These are phyloP conservation scores for Favolaschia claudopus DNA, from an alignment of 768 basidiomycete genomes.

Conservation along the genomic window DNA sequence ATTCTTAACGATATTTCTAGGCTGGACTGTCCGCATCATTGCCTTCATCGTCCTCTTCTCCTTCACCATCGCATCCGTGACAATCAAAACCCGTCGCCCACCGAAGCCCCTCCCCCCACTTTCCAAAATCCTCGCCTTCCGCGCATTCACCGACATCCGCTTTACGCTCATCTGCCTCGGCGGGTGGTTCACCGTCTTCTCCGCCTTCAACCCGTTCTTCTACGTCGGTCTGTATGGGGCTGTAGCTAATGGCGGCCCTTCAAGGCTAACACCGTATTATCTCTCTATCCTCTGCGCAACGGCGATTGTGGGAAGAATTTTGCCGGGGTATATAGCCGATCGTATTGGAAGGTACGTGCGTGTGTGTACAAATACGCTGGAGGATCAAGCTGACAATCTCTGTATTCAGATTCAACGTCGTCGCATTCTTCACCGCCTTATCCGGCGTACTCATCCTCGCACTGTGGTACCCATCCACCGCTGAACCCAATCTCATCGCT, in stretches of 20 bases:
- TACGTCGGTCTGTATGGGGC: slow-evolving; percentile 32
- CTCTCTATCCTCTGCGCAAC: slow-evolving; percentile 34
- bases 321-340: slow-evolving; percentile 31
- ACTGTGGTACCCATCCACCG: slow-evolving; percentile 32
- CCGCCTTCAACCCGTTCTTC: slow-evolving; percentile 35
- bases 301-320: slow-evolving; percentile 34
- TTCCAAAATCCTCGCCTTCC: slow-evolving; percentile 30
- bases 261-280: slow-evolving; percentile 32
- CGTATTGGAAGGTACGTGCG: slow-evolving; percentile 31
- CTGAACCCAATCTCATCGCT: slow-evolving; percentile 30
- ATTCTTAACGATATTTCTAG: slow-evolving; percentile 12
- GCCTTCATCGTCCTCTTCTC: slow-evolving; percentile 33
- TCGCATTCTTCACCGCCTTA: slow-evolving; percentile 19
- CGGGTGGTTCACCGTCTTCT: slow-evolving; percentile 32
- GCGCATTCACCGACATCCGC: slow-evolving; percentile 30
- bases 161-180: slow-evolving; percentile 30
- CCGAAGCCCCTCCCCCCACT: slow-evolving; percentile 30
- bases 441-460: slow-evolving; percentile 32
- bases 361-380: too few relatives aligned
- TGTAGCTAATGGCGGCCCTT: slow-evolving; percentile 19
- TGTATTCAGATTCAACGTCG: slow-evolving; percentile 30
- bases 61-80: slow-evolving; percentile 28
- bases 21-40: slow-evolving; percentile 37
- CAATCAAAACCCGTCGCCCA: slow-evolving; percentile 33
- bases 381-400: too few relatives aligned